Evolutionary conservation across 2,329 filamentous ascomycete genomes (phyloP).

Genomic region (Dactylellina haptotyla): DNA sequence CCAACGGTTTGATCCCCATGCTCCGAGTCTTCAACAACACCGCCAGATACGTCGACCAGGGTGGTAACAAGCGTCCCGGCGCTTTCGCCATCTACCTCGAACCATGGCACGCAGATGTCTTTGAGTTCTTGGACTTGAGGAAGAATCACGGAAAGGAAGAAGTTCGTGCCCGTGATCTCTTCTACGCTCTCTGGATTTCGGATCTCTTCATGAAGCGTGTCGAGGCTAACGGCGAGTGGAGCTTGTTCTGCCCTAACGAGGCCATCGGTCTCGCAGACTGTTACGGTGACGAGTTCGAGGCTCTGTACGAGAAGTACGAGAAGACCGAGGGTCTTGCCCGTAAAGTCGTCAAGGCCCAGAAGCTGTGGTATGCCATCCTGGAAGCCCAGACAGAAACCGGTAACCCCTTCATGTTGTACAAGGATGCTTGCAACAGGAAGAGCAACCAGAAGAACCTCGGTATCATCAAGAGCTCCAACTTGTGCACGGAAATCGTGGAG

Average conservation of each 20-base stretch:
- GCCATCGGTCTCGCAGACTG: conserved; percentile 93
- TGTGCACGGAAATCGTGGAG: conserved; percentile 98
- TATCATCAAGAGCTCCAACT: conserved; percentile 96
- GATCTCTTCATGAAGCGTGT: conserved; percentile 99
- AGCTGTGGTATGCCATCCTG: conserved; percentile 98
- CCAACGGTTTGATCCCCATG: conserved; percentile 97
- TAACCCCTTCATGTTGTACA: conserved; percentile 99
- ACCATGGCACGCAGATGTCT: conserved; percentile 98
- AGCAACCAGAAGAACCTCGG: conserved; percentile 99
- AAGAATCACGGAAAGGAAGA: conserved; percentile 99
- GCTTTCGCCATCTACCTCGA: conserved; percentile 99
- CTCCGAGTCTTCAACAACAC: conserved; percentile 99
- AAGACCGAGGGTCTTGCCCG: conserved; percentile 80
- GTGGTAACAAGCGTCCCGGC: conserved; percentile 98
- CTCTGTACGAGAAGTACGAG: conserved; percentile 93
- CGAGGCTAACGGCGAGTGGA: conserved; percentile 96
- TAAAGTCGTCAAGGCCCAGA: conserved; percentile 93
- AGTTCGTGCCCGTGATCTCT: conserved; percentile 93
- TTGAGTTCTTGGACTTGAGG: conserved; percentile 94
- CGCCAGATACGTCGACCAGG: conserved; percentile 96
- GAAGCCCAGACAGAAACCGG: conserved; percentile 99
- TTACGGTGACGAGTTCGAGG: conserved; percentile 97
- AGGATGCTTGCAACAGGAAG: conserved; percentile 97
- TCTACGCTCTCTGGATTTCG: conserved; percentile 97
- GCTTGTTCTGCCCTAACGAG: conserved; percentile 97